Base-by-base conservation (phyloP, 2,329 filamentous ascomycete species). In the Dactylellina sp. region DNA sequence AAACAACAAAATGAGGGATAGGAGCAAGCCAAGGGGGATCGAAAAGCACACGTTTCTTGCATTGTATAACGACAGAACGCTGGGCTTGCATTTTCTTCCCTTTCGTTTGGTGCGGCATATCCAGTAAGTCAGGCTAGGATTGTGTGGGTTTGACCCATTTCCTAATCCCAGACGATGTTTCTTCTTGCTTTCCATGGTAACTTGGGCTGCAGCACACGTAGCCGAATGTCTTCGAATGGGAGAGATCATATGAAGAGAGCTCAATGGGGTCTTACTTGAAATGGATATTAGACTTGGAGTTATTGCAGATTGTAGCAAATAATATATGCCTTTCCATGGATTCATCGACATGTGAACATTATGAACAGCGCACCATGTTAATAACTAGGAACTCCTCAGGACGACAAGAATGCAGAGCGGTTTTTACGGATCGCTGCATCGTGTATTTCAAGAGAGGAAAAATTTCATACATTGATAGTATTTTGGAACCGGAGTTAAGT, bases 41-140 rank as follows among this genome's bases (percentile, higher is more conserved):
- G 60, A 65, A 61, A 65, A 65, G 68, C 68, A 72, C 53, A 72
- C 53, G 68, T 72, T 72, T 72, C 68, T 60, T 46, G 68, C 68
- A 72, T 72, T 72, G 68, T 60, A 72, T 72, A 46, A 47, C 7
- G 46, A 46, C 18, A 44, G 14, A 52, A 47, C 42, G n/a, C 46
- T 55, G 55, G 37, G 25, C 55, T 55, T 55, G 59, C 59, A 71
- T 56, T 49, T 46, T 49, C 37, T 39, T n/a, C 12, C 39, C 24
- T 39, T n/a, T 28, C 37, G 2, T 11, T 7, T 39, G 22, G 35
- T 62, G 47, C 65, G 47, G 56, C 56, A 62, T 61, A 53, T 28
- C 42, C 24, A n/a, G n/a, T n/a, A 60, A 47, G 35, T 42, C 32
- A 28, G 14, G 35, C 59, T 39, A 14, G 57, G 32, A 20, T 25